Base-by-base conservation (phyloP, 2,329 filamentous ascomycete genomes). In the Myotisia sp. region DNA sequence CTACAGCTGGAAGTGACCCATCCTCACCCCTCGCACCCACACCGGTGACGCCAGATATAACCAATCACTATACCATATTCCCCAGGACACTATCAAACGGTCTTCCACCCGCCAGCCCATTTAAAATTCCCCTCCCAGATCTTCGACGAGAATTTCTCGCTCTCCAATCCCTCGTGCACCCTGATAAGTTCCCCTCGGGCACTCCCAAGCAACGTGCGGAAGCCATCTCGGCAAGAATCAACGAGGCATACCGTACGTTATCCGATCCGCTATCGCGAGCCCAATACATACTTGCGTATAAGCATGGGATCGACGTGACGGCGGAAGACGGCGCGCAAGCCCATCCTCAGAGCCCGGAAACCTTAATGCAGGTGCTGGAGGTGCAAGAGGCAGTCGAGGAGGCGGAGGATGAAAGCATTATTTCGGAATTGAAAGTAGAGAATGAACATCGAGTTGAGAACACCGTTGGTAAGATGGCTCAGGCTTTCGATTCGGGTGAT, bases 211-310 rank as follows among this genome's bases (percentile, higher is more conserved):
- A 62, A 26, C 63, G 69, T 30, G 84, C 85, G 13, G 82, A 92
- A 55, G 79, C 75, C 0, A 64, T 76, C n/a, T 90, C 80, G 6
- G 72, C 83, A 5, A 70, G 73, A 17, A 86, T 95, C 55, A 95
- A 95, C 65, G 78, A 85, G 44, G 90, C 90, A 1, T 95, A 92
- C 67, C 78, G 74, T 50, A 93, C 86, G 2, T 70, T 98, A 1
- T 64, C 71, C 32, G 73, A 78, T 46, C 86, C 90, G 10, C 64
- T 98, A 8, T 58, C 72, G 30, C 74, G 90, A 16, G 86, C 87
- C n/a, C 84, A 94, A 55, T 93, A 95, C 54, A 62, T 95, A 4
- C 70, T 95, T 0, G 58, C 61, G 3, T 61, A 78, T 33, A 52
- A 54, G 34, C 69, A 76, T 26, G 83, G 77, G 0, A 70, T 86